Evolutionary conservation across 208 protist species (phyloP).

Genomic region (Crithidia fasciculata): DNA sequence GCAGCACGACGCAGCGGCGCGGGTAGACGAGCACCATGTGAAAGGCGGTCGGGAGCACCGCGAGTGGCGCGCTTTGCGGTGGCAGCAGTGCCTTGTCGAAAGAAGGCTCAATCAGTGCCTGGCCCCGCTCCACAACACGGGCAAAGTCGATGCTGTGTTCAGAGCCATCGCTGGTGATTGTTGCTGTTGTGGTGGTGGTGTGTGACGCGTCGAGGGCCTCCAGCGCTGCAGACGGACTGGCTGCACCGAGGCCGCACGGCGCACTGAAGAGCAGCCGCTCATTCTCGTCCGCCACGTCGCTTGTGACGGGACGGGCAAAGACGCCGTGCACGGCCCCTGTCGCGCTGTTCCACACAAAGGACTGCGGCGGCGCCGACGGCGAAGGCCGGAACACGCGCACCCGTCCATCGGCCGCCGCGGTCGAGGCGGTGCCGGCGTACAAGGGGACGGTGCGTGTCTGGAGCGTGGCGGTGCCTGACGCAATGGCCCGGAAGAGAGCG

Average conservation of each 20-base stretch:
- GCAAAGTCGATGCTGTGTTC: conserved; percentile 30
- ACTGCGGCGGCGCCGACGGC: conserved; percentile 32
- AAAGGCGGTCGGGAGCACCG: conserved; percentile 90
- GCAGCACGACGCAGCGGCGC: conserved; percentile 76
- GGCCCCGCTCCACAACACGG: background rate
- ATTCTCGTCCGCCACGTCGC: conserved; percentile 22
- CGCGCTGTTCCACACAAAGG: conserved; percentile 64
- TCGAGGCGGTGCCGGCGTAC: conserved; percentile 16
- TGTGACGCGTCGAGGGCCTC: background rate
- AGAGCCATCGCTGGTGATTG: background rate
- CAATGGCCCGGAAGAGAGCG: conserved; percentile 9
- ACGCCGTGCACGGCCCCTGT: conserved; percentile 67
- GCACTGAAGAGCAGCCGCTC: conserved; percentile 19
- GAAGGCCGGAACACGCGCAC: conserved; percentile 60
- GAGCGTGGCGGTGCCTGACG: conserved; percentile 6
- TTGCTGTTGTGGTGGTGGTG: background rate
- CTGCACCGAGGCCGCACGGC: background rate
- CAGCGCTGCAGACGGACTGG: background rate
- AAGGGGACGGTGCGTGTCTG: conserved; percentile 22
- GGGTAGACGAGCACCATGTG: conserved; percentile 94
- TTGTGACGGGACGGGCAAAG: conserved; percentile 19
- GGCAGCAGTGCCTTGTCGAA: conserved; percentile 10
- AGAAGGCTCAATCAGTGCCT: background rate
- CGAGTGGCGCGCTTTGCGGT: conserved; percentile 14
- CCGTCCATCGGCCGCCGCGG: conserved; percentile 20